Base-by-base conservation (phyloP, 202 grass and related monocot genomes). In the Schoenoplectus triqueter region DNA sequence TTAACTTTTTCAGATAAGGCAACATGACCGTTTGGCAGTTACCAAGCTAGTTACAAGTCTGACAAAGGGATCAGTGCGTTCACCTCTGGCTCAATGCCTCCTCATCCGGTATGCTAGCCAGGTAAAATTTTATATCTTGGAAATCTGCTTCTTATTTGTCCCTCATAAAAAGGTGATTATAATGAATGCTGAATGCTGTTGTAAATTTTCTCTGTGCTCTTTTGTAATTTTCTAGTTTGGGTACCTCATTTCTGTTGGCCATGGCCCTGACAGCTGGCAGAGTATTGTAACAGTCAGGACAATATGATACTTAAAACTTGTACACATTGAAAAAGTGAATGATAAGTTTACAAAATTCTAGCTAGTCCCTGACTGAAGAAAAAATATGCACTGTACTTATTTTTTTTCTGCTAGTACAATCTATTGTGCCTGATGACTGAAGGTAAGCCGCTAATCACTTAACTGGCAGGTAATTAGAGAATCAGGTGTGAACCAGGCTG, bases 11-110 rank as follows among this genome's bases (percentile, higher is more conserved):
- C 91, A 99, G 96, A 94, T 99, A 83, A 95, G 91, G 61, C 93
- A 99, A 91, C 95, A 99, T 91, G 93, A 99, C 65, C 93, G 96
- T 17, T 91, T 99, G 84, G 96, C 96, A 82, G 93, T 99, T 85
- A 99, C 90, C 84, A 99, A 99, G 82, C 91, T 99, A 10, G 96
- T 99, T 54, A 99, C 90, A 69, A 96, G 96, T 80, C 86, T 99
- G 83, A 99, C 91, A 48, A 99, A 88, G 86, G 93, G 96, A 87
- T 95, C 96, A 64, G 86, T 99, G 61, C 96, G 96, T 49, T 99
- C 96, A 63, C 93, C 96, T 80, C 82, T 99, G 61, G 96, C 96
- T 3, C 96, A 99, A 18, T 99, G 96, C 87, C 86, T 99, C 49
- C 93, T 99, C 81, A 91, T 99, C 87, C 90, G 96, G 46, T 98